Base-by-base conservation (phyloP, 441 rosid genomes). In the Pelargonium fulgidum region DNA sequence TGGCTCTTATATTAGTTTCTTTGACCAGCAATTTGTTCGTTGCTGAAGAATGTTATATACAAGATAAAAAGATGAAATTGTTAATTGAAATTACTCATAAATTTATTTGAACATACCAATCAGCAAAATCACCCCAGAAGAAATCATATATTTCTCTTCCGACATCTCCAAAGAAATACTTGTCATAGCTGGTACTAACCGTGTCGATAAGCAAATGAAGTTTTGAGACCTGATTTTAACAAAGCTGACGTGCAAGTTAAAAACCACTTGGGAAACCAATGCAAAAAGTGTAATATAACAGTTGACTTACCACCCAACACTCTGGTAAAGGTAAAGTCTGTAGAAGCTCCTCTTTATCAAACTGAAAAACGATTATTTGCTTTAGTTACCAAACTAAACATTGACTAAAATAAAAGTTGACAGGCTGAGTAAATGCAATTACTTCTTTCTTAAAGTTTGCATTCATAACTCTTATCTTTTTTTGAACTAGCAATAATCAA, bases 111-210 rank as follows among this genome's bases (percentile, higher is more conserved):
- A 68, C 75, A 67, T 86, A 93, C 99, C 99, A 93, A 80, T 93
- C 96, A 41, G 99, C 99, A 73, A 87, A 93, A 77, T 91, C 99
- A 42, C 97, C 86, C 99, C 99, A 91, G 74, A 91, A 89, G 84
- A 93, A 93, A 69, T 93, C 96, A 81, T 93, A 91, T 71, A 73
- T 81, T 81, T 93, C 99, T 83, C 99, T 91, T 66, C 93, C 99
- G 66, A 88, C 85, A 54, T 91, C 99, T 72, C 96, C 97, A 77
- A 93, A 91, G 88, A 83, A 91, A 72, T 82, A 86, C 76, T 86
- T 93, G 45, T 93, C 91, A 73, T 91, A 91, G 81, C 99, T 86
- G 72, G 82, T 68, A 68, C 97, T 93, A 73, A 86, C 96, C 0
- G 71, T 64, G 76, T 93, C 97, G 26, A 88, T 81, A 73, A 93